Evolutionary conservation across 352 stramenopile species (phyloP), one percentile per base, ranked within the genome.

Genomic region (Phytophthora idaei): DNA sequence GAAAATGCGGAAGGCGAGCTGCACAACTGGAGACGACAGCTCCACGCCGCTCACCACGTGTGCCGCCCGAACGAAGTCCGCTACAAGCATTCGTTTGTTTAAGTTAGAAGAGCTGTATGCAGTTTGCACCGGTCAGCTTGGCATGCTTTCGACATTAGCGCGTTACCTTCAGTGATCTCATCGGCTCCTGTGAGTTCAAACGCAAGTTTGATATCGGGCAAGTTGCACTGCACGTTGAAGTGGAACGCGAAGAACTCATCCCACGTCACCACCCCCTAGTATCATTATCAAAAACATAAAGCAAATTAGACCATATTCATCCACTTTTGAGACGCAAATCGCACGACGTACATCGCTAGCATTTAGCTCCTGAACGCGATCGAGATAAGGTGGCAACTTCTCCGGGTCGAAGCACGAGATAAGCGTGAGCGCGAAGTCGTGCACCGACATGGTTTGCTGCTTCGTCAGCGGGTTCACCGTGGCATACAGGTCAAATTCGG

Each of bases 381-480:
- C 77, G 6, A 93, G 57, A 53, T 83, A 87, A 7, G 77, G 70
- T 4, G 75, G 67, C 29, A 93, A 57, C 45, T 85, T 85, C 21
- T 92, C 79, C 14, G 85, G 81, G 39, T 92, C 83, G 41, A 90
- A 89, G 69, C 80, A 78, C 57, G 83, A 91, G 12, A 93, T 71
- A 41, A 93, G 71, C 57, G 85, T 91, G 47, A 92, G 73, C 14
- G 85, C 83, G 52, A 92, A 93, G 71, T 93, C 85, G 49, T 93
- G 83, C 3, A 93, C 80, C 9, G 83, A 91, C 51, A 93, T 77
- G 32, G 71, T 78, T 17, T 70, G 54, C 34, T 77, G 65, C 47
- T 68, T 74, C 48, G 80, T 89, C 37, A 69, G 25, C 12, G 76
- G 75, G 57, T 86, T 63, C 27, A 71, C 54, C 17, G 72, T 82